phyloP scores from a whole-genome alignment of 2,329 filamentous ascomycete species.

The Pyrenophora tritici-repentis region DNA sequence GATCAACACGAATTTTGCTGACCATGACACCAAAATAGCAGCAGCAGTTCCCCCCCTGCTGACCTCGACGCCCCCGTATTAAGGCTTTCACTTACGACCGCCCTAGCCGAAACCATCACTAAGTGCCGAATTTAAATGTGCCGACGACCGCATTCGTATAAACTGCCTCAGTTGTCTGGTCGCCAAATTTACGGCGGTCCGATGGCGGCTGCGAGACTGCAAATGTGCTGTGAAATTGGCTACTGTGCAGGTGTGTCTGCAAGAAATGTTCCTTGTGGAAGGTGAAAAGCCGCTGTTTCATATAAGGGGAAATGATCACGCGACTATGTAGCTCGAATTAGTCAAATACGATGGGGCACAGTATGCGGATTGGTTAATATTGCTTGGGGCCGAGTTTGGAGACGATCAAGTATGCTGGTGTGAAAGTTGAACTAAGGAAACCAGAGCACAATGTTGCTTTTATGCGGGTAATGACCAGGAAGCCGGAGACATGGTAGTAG shows the following conservation, averaged over 20 bases:
- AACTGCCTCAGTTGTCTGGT: conserved; percentile 29
- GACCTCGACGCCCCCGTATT: conserved; percentile 35
- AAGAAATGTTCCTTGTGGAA: conserved; percentile 31
- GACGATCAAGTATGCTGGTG: conserved; percentile 47
- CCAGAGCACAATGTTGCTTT: too few species aligned
- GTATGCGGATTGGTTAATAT: conserved; percentile 16
- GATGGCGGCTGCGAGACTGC: not conserved
- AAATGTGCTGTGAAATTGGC: conserved; percentile 32
- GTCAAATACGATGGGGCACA: conserved; percentile 30
- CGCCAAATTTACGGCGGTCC: conserved; percentile 6
- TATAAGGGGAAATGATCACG: conserved; percentile 53
- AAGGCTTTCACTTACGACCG: conserved; percentile 35
- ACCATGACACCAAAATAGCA: not conserved
- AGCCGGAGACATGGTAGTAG: too few species aligned
- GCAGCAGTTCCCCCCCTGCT: not conserved
- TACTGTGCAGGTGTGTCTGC: conserved; percentile 39
- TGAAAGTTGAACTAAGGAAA: too few species aligned
- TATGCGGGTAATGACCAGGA: too few species aligned
- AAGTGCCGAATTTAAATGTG: conserved; percentile 23
- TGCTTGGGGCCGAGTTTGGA: conserved; percentile 33
- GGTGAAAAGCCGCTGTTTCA: conserved; percentile 20
- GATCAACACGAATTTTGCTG: not conserved
- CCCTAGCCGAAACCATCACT: conserved; percentile 31
- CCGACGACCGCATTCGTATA: conserved; percentile 27
- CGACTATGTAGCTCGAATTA: conserved; percentile 46